These are phyloP conservation scores for Cystobasidiaceae sp. DNA, from an alignment of 1,284 basidiomycete species.

Conservation along the genomic window DNA sequence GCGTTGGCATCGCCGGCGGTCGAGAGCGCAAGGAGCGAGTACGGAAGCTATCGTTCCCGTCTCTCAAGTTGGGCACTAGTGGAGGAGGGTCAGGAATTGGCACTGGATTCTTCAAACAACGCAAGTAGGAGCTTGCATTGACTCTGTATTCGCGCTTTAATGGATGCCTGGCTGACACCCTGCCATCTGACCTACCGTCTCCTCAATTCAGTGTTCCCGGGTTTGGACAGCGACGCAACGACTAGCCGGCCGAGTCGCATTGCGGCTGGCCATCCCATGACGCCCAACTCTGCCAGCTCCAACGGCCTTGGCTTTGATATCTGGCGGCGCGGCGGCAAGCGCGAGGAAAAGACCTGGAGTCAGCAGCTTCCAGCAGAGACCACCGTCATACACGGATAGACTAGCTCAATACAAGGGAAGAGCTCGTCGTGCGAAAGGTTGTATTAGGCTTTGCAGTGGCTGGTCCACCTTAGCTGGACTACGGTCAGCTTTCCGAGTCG, in stretches of 20 bases:
- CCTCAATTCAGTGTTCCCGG: slow-evolving; percentile 15
- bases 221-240: slow-evolving; percentile 6
- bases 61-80: neutral
- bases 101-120: slow-evolving; percentile 25
- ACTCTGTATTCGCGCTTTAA: neutral
- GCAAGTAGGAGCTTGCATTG: slow-evolving; percentile 7
- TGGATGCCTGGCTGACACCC: neutral
- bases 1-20: neutral
- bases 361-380: slow-evolving; percentile 24
- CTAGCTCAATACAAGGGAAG: too few species aligned
- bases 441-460: too few species aligned
- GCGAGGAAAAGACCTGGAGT: slow-evolving; percentile 23
- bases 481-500: too few species aligned
- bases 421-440: too few species aligned
- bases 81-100: neutral
- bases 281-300: neutral
- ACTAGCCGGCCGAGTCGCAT: neutral
- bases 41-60: neutral
- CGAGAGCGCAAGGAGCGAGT: neutral
- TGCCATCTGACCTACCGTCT: neutral
- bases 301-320: neutral
- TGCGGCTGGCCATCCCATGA: neutral
- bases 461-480: too few species aligned
- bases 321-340: neutral
- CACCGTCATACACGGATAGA: slow-evolving; percentile 1